Conservation (phyloP, 1,139 yeast genomes). For the Hemisphaericaspora subhashii region DNA sequence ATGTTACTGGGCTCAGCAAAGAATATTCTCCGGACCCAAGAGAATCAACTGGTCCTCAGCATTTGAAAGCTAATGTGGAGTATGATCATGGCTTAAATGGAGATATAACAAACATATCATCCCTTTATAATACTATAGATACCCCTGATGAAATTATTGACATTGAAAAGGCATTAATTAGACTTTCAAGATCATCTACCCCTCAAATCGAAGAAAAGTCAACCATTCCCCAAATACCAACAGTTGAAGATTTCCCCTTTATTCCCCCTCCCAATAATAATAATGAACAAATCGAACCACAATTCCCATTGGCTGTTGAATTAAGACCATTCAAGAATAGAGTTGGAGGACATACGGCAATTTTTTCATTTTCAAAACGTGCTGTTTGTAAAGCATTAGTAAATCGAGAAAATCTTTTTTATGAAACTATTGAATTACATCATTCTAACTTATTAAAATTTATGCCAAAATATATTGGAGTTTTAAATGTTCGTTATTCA, state of each 20-base stretch:
- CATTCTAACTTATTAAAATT: slow-evolving; percentile 77
- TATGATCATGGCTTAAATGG: slow-evolving; percentile 35
- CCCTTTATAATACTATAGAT: slow-evolving; percentile 8
- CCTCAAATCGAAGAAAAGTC: slow-evolving; percentile 9
- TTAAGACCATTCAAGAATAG: slow-evolving; percentile 65
- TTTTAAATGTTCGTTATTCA: slow-evolving; percentile 82
- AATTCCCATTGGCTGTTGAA: slow-evolving; percentile 74
- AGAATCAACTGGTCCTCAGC: slow-evolving; percentile 22
- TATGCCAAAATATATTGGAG: slow-evolving; percentile 95
- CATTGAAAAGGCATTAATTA: slow-evolving; percentile 9
- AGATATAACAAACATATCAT: slow-evolving; percentile 27
- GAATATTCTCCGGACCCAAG: neutral
- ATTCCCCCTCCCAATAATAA: neutral
- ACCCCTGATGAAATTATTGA: slow-evolving; percentile 10
- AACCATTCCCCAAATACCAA: neutral
- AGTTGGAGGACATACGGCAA: slow-evolving; percentile 98
- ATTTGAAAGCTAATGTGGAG: slow-evolving; percentile 39
- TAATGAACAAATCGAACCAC: slow-evolving; percentile 1
- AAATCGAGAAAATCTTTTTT: slow-evolving; percentile 86
- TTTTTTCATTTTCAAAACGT: slow-evolving; percentile 82
- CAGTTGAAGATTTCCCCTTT: neutral
- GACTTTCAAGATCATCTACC: slow-evolving; percentile 12
- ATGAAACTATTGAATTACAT: slow-evolving; percentile 77
- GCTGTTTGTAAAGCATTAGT: slow-evolving; percentile 96
- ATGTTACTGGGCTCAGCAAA: slow-evolving; percentile 6